Conservation (phyloP, 257 asterid genomes). For the Capsicum baccatum region DNA sequence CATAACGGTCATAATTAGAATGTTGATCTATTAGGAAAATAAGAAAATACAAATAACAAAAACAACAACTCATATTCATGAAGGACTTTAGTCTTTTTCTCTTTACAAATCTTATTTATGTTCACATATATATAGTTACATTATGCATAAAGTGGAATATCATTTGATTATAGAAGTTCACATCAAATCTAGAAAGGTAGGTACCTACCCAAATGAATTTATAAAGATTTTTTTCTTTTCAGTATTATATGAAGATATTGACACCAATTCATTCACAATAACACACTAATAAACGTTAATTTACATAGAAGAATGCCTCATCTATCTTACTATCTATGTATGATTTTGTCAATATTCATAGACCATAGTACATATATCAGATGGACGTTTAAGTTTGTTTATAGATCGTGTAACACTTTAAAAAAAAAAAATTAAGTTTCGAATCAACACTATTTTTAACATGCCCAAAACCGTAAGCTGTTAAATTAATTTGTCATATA, state of each 20-base stretch:
- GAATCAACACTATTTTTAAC: too few species aligned
- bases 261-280: not conserved
- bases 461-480: too few species aligned
- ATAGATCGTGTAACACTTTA: too few species aligned
- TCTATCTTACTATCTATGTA: not conserved
- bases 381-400: too few species aligned
- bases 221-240: not conserved
- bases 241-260: not conserved
- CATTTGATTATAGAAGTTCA: not conserved
- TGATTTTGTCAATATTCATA: not conserved
- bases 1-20: constrained; percentile 8
- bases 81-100: not conserved
- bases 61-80: not conserved
- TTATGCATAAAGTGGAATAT: not conserved
- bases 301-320: not conserved
- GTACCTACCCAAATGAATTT: not conserved
- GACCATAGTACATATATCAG: too few species aligned
- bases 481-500: too few species aligned
- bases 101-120: not conserved
- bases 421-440: too few species aligned
- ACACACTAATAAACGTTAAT: not conserved
- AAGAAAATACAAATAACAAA: not conserved
- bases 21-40: not conserved
- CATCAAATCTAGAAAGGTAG: not conserved
- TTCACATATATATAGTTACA: too few species aligned